Evolutionary conservation across 805 yeast genomes (phyloP).

Genomic region (Vanderwaltozyma polyspora): DNA sequence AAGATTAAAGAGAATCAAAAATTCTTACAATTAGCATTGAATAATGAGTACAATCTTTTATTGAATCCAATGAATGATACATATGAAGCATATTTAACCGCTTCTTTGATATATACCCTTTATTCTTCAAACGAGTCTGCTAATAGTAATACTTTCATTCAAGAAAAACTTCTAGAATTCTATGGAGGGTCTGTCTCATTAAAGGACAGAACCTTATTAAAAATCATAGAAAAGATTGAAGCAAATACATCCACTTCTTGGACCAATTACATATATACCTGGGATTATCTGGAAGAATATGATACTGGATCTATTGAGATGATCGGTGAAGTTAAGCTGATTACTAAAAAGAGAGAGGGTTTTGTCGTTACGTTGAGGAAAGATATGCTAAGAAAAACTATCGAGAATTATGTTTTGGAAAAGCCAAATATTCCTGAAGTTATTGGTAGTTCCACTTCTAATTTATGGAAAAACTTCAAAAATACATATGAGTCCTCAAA

Average conservation of each 20-base stretch:
- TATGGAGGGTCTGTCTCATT: slow-evolving; percentile 55
- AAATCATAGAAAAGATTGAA: slow-evolving; percentile 49
- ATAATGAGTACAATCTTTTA: slow-evolving; percentile 36
- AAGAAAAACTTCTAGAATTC: slow-evolving; percentile 38
- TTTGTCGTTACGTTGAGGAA: slow-evolving; percentile 43
- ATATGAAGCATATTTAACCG: slow-evolving; percentile 31
- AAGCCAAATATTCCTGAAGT: slow-evolving; percentile 23
- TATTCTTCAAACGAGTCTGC: slow-evolving; percentile 35
- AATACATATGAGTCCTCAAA: slow-evolving; percentile 9
- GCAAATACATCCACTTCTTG: slow-evolving; percentile 42
- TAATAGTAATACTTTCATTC: slow-evolving; percentile 37
- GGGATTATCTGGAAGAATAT: slow-evolving; percentile 47
- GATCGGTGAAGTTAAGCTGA: slow-evolving; percentile 37
- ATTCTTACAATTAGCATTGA: slow-evolving; percentile 52
- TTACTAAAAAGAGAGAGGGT: slow-evolving; percentile 36
- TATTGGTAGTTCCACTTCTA: slow-evolving; percentile 8
- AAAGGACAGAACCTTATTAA: slow-evolving; percentile 52
- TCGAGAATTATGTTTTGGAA: slow-evolving; percentile 27
- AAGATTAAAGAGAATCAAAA: slow-evolving; percentile 35
- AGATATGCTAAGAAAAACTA: slow-evolving; percentile 38
- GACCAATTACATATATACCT: slow-evolving; percentile 48
- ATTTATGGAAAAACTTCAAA: slow-evolving; percentile 27
- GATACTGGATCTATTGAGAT: slow-evolving; percentile 33
- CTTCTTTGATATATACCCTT: slow-evolving; percentile 39
- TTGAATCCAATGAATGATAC: slow-evolving; percentile 15